Base-by-base conservation (phyloP, 202 grass and related monocot species). In the Eragrostis tef region DNA sequence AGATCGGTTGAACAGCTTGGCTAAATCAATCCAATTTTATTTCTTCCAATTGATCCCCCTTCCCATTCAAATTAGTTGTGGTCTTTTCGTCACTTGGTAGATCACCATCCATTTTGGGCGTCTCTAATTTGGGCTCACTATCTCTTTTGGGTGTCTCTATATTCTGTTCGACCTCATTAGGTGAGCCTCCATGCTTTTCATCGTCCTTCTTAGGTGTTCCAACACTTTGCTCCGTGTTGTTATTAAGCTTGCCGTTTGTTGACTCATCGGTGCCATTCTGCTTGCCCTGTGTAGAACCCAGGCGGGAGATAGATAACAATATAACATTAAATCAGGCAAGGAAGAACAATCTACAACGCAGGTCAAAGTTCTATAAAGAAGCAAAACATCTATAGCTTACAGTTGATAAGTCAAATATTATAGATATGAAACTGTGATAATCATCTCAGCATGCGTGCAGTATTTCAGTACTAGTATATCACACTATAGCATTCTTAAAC, bases 281-380 rank as follows among this genome's bases (percentile, higher is more conserved):
- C 85, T 99, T 95, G 57, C 84, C 85, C 90, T 95, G 83, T 79
- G 60, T 71, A 49, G 26, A 71, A 70, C 70, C 46, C 26, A 76
- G 22, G 44, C 62, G 67, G 24, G 46, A 22, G 2, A 48, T 43
- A 31, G 29, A 31, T 31, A 31, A 64, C 34, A 61, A 59, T 3
- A 65, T 68, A 79, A 64, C 34, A 61, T 64, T 6, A 41, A 52
- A 31, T 57, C 48, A 78, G 16, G 70, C 16, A 86, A 68, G 47
- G 44, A n/a, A 79, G 45, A 79, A 41, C 13, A 53, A 19, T 58
- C 0, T 69, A 64, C 17, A 70, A 39, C 29, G 29, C 6, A 58
- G 64, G 11, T n/a, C 2, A 51, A 73, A 52, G 34, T 62, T 19
- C 51, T 24, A 76, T 43, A 70, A 58, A 3, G 24, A 56, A 58